Conservation (phyloP, 2,329 filamentous ascomycete genomes). For the Albifimbria verrucaria region DNA sequence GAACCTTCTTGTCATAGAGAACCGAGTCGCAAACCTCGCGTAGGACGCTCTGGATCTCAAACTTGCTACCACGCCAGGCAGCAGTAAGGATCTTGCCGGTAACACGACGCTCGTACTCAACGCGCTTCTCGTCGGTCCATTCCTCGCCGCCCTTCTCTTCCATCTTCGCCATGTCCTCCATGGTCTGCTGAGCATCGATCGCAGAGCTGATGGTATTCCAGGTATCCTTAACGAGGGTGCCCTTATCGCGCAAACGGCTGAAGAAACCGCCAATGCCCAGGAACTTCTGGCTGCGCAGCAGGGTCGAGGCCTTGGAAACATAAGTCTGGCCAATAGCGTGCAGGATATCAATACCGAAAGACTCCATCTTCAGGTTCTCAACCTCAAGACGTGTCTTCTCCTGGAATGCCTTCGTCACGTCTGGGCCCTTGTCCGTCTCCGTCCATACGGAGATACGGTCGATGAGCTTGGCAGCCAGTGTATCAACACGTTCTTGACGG, state of each 20-base stretch:
- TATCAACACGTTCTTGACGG: conserved; percentile 86
- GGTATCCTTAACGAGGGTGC: conserved; percentile 93
- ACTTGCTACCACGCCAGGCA: conserved; percentile 94
- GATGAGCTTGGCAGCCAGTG: conserved; percentile 76
- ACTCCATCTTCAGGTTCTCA: conserved; percentile 99
- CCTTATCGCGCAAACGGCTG: conserved; percentile 91
- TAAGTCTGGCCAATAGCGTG: conserved; percentile 94
- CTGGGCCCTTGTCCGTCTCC: conserved; percentile 84
- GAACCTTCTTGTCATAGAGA: conserved; percentile 74
- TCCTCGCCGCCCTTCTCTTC: conserved; percentile 94
- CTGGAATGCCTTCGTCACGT: conserved; percentile 86
- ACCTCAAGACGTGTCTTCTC: conserved; percentile 93
- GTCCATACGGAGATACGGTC: conserved; percentile 94
- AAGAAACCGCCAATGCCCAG: conserved; percentile 96
- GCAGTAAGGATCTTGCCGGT: conserved; percentile 98
- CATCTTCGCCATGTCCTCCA: conserved; percentile 97
- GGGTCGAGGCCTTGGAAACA: conserved; percentile 77
- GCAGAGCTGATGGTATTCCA: conserved; percentile 97
- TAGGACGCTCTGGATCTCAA: conserved; percentile 95
- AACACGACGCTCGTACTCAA: conserved; percentile 91
- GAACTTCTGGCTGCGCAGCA: conserved; percentile 95
- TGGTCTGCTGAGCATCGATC: conserved; percentile 95
- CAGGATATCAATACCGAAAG: conserved; percentile 91
- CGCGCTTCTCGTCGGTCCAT: conserved; percentile 97
- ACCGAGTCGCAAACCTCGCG: conserved; percentile 91